Base-by-base conservation (phyloP, 768 basidiomycete genomes). In the Pleurotus pulmonarius region DNA sequence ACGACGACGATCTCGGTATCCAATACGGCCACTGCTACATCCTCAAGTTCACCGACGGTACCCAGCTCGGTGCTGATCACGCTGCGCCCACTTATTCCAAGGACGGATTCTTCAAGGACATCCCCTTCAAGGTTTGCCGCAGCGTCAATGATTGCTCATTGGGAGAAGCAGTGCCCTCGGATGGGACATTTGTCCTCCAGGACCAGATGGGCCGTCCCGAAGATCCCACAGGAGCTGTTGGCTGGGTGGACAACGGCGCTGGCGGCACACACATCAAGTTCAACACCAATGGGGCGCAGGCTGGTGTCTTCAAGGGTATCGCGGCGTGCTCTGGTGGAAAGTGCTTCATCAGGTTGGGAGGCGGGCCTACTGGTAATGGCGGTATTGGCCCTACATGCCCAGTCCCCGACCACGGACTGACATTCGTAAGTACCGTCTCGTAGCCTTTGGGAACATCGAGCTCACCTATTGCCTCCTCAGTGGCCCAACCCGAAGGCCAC, bases 1-100 rank as follows among this genome's bases (percentile, higher is more conserved):
- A 37, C n/a, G 51, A 53, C 2, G 20, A 11, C 9, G 51, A 53
- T 12, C 39, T 53, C 11, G 51, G 51, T 5, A 53, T 53, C 22
- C 24, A 53, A 41, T 53, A 53, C 39, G 51, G 51, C 39, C 51
- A 53, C 51, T 53, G 51, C 51, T 53, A 53, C 51, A 53, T 53
- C 39, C 51, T 53, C 39, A 18, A 22, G 41, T 53, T 53, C 51
- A 24, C n/a, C 18, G 51, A 53, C 51, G 51, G 39, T 20, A 53
- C 51, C 4, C 51, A 53, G n/a, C 51, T 53, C 39, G 51, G 51
- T 25, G 51, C n/a, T 16, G 51, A 53, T 24, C 51, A 53, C 20
- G 51, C 11, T 25, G 51, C 39, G 1, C 37, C 37, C 0, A 53
- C 38, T 8, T 53, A 53, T 18, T 53, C 51, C n/a, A 53, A 53